A percentile compares a stretch with the other conserved stretches of the same genome.
Evolutionary conservation across 2,329 filamentous ascomycete species (phyloP).

Genomic region (Ophiostoma triangulosporum): DNA sequence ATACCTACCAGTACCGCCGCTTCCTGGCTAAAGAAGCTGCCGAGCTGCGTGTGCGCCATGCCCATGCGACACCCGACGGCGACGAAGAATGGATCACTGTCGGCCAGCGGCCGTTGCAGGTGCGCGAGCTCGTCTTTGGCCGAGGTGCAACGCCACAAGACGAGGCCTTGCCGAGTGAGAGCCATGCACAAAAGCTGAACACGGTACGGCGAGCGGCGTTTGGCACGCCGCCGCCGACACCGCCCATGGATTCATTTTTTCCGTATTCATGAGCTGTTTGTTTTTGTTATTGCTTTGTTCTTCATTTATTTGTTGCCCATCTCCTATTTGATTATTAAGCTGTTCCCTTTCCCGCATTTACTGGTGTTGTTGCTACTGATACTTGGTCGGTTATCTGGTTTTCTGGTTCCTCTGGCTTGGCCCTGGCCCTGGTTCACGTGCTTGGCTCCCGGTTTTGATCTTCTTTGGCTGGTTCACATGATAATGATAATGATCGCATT

Average conservation of each 20-base stretch:
- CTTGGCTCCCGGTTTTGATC: neutral
- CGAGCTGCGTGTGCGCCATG: conserved; percentile 2
- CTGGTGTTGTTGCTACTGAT: neutral
- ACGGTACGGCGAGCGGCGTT: neutral
- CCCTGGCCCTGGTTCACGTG: neutral
- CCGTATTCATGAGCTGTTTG: neutral
- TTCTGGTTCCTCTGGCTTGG: neutral
- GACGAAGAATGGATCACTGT: conserved; percentile 7
- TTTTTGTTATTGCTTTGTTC: neutral
- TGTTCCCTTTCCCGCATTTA: neutral
- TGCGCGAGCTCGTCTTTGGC: conserved; percentile 11
- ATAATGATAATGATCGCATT: conserved; percentile 1
- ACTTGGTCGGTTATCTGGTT: neutral
- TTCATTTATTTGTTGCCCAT: neutral
- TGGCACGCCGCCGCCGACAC: neutral
- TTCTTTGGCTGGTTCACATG: neutral
- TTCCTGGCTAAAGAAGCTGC: conserved; percentile 8
- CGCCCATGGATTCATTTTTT: neutral
- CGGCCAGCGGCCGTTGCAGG: conserved; percentile 5
- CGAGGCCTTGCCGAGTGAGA: neutral
- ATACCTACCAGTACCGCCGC: conserved; percentile 8
- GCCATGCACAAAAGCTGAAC: neutral
- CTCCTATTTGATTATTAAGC: neutral
- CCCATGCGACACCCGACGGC: neutral
- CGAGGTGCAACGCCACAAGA: neutral